These are phyloP conservation scores for Vitis hybrid DNA, from an alignment of 177 flowering plant species.

Conservation along the genomic window DNA sequence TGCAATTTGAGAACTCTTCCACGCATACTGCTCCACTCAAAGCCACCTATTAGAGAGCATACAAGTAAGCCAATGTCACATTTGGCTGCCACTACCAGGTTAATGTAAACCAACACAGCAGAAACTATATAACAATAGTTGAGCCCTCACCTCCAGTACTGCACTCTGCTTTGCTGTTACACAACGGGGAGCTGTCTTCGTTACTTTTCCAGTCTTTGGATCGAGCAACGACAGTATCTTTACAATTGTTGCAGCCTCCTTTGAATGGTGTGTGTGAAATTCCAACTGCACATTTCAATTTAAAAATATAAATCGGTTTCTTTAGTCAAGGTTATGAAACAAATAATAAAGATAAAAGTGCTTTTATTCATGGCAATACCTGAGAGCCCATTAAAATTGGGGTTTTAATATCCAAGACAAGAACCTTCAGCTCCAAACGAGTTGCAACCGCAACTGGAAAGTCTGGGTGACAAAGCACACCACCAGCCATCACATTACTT, in stretches of 20 bases:
- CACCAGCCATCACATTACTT: constrained; percentile 60
- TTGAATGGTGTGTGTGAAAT: constrained; percentile 84
- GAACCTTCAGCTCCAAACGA: constrained; percentile 82
- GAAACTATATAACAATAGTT: neutral
- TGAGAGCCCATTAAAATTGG: constrained; percentile 80
- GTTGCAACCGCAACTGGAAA: constrained; percentile 73
- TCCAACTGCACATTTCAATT: constrained; percentile 60
- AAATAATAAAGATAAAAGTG: neutral
- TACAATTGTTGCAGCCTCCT: constrained; percentile 76
- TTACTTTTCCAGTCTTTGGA: constrained; percentile 75
- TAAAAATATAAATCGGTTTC: neutral
- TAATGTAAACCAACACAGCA: neutral
- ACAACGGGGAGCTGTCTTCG: constrained; percentile 75
- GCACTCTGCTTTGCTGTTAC: constrained; percentile 85
- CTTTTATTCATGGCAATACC: constrained; percentile 28
- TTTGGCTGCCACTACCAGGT: neutral
- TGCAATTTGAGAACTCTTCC: constrained; percentile 63
- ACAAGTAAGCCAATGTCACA: neutral
- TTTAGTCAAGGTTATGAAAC: neutral
- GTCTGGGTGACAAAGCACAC: constrained; percentile 91
- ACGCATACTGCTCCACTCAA: constrained; percentile 70
- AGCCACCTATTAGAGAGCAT: constrained; percentile 49
- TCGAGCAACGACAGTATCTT: constrained; percentile 73
- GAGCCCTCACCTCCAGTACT: constrained; percentile 59
- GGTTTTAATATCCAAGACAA: constrained; percentile 60